phyloP scores from a whole-genome alignment of 208 protist species.

The Perkinsela sp. region DNA sequence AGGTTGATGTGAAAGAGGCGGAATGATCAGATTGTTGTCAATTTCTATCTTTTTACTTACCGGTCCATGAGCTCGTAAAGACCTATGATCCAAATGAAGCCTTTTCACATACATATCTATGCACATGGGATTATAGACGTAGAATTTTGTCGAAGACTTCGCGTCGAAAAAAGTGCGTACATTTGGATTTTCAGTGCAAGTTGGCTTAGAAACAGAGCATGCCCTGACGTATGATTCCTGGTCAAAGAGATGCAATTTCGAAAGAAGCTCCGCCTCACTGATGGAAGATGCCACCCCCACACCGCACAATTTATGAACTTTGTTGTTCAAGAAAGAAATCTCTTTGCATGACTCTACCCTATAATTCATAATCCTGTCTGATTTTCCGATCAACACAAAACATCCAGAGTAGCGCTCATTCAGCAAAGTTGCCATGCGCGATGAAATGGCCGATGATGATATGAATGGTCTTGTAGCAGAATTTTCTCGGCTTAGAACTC shows the following conservation, averaged over 20 bases:
- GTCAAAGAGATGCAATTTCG: neutral
- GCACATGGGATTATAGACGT: neutral
- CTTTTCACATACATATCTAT: neutral
- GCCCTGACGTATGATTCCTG: neutral
- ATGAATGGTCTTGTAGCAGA: neutral
- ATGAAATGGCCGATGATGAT: neutral
- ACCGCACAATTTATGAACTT: neutral
- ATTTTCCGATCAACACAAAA: neutral
- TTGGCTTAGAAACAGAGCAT: neutral
- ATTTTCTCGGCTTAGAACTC: neutral
- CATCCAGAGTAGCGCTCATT: no score
- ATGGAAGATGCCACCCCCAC: neutral
- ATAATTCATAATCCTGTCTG: neutral
- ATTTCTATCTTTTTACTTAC: neutral
- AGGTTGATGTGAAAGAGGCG: neutral
- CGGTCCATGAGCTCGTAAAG: neutral
- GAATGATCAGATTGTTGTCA: neutral
- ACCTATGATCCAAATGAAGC: neutral
- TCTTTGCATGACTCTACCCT: neutral
- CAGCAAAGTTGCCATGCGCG: neutral
- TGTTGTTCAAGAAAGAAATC: neutral
- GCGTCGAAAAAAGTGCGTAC: neutral
- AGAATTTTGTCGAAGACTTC: neutral
- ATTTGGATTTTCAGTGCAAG: no score
- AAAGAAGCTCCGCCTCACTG: neutral